Evolutionary conservation across 331 rosid genomes (phyloP), one percentile per base, ranked within the genome.

Genomic region (Erythrophleum ivorense): DNA sequence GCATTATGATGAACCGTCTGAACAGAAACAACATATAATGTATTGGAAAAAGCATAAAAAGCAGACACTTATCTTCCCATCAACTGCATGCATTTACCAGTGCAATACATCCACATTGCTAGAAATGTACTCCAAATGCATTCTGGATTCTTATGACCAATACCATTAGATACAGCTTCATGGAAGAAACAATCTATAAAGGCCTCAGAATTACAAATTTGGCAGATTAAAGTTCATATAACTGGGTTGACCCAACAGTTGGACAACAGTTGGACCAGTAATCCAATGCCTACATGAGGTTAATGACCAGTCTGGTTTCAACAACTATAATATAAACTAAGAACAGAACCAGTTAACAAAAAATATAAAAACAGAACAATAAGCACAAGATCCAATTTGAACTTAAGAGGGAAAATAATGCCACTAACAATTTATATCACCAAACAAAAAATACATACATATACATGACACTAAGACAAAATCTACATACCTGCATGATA

Each of bases 1-100:
- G 98, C 99, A 88, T 96, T 96, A 53, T 94, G 98, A 34, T 78
- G 87, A 33, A 96, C 99, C 0, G 98, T 96, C 99, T 96, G 89
- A 34, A 85, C 43, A 36, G 16, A 16, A 6, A 13, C 46, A 63
- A 63, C 8, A 72, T 3, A 31, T 3, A 57, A 34, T 36, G 38
- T 29, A 80, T 77, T 3, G 69, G 38, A 2, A 11, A 33, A 19
- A n/a, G 7, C 29, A 49, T 12, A 31, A 73, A 52, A 4, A 10
- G n/a, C 1, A 73, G 14, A 2, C 64, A 53, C 9, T 34, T n/a
- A 34, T 52, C 33, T 46, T 52, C 59, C 13, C 55, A 48, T 33
- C 18, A 48, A 21, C 59, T 7, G 55, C 19, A 24, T 46, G n/a
- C 38, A 70, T 70, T 72, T 18, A 3, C n/a, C 8, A 19, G 62